Conservation (phyloP, 495 filamentous ascomycete genomes). For the Neurospora sp. region DNA sequence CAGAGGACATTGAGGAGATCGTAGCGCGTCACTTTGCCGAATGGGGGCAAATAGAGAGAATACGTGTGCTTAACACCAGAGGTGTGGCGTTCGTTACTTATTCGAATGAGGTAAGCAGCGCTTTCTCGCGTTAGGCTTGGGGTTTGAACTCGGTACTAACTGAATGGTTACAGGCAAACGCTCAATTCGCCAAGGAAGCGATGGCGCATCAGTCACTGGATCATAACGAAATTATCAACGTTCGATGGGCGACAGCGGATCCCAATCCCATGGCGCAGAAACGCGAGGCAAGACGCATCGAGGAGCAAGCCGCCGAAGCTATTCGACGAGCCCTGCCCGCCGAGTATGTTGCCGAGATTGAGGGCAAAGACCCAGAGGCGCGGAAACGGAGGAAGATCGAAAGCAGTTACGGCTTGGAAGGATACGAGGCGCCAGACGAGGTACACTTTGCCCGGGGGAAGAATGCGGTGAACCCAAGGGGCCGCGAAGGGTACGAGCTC, state of each 20-base stretch:
- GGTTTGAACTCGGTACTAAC: background rate
- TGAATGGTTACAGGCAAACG: constrained; percentile 52
- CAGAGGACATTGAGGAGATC: constrained; percentile 97
- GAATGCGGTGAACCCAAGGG: constrained; percentile 48
- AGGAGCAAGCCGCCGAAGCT: constrained; percentile 97
- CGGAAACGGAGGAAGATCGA: constrained; percentile 83
- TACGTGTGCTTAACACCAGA: constrained; percentile 77
- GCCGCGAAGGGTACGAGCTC: constrained; percentile 38
- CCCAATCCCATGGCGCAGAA: constrained; percentile 94
- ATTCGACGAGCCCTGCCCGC: constrained; percentile 84
- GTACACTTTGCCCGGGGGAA: constrained; percentile 74
- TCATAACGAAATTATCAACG: constrained; percentile 85
- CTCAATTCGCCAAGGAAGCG: constrained; percentile 84
- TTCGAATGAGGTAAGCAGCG: constrained; percentile 48
- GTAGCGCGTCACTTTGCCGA: constrained; percentile 87
- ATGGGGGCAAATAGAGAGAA: constrained; percentile 86
- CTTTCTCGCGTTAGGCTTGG: background rate
- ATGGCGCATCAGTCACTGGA: constrained; percentile 77
- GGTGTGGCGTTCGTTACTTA: constrained; percentile 93
- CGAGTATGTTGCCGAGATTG: constrained; percentile 86
- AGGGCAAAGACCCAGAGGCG: constrained; percentile 79
- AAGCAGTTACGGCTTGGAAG: constrained; percentile 76
- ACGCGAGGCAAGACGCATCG: constrained; percentile 76
- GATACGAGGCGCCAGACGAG: constrained; percentile 91
- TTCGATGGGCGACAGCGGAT: constrained; percentile 93